These are phyloP conservation scores for Candida koratica DNA, from an alignment of 805 yeast genomes.

Conservation along the genomic window DNA sequence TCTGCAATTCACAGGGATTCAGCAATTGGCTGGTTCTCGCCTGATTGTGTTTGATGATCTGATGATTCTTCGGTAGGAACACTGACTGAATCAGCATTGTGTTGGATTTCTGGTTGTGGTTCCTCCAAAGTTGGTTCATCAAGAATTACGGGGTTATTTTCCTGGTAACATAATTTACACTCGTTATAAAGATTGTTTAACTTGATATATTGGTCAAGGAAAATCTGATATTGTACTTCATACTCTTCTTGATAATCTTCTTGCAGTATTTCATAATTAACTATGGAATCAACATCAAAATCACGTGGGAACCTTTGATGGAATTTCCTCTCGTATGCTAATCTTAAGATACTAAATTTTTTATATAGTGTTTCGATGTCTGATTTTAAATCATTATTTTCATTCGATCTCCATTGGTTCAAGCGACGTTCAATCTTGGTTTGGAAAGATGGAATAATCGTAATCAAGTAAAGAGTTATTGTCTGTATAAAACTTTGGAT, in stretches of 20 bases:
- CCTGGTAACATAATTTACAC: neutral
- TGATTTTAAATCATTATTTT: slow-evolving; percentile 16
- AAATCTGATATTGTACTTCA: slow-evolving; percentile 14
- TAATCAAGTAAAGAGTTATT: slow-evolving; percentile 12
- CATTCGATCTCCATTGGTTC: slow-evolving; percentile 17
- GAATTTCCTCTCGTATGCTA: neutral
- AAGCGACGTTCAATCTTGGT: slow-evolving; percentile 13
- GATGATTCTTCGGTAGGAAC: no score
- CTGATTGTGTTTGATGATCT: no score
- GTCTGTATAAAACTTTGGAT: slow-evolving; percentile 20
- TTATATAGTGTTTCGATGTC: slow-evolving; percentile 9
- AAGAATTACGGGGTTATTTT: no score
- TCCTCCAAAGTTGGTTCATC: no score
- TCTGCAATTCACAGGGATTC: no score
- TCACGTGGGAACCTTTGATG: neutral
- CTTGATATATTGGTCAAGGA: slow-evolving; percentile 9
- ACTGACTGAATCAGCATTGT: no score
- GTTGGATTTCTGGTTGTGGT: no score
- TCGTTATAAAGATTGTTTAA: neutral
- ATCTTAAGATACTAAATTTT: slow-evolving; percentile 1
- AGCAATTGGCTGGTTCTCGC: no score
- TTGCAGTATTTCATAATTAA: neutral
- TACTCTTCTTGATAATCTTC: slow-evolving; percentile 5
- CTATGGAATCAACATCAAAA: slow-evolving; percentile 8
- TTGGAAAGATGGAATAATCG: slow-evolving; percentile 18